These are phyloP conservation scores for Gynochthodes officinalis DNA, from an alignment of 257 asterid genomes.

Conservation along the genomic window DNA sequence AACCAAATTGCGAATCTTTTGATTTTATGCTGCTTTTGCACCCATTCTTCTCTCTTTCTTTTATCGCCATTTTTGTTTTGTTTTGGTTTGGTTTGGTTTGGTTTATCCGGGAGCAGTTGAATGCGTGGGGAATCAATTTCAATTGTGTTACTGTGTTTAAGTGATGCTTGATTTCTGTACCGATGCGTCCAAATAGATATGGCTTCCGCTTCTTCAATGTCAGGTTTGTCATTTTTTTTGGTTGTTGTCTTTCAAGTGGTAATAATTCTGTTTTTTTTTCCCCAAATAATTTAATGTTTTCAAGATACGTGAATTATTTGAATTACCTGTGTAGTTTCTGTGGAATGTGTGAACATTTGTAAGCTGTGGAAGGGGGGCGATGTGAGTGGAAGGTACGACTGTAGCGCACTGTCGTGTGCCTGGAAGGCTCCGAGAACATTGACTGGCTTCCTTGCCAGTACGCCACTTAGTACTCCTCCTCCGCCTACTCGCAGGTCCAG, in stretches of 20 bases:
- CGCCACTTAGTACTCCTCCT: constrained; percentile 50
- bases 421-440: constrained; percentile 76
- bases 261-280: not conserved
- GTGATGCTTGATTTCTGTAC: constrained; percentile 35
- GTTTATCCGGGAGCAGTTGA: too few species aligned
- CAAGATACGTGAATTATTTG: not conserved
- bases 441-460: constrained; percentile 84
- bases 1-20: constrained; percentile 1
- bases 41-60: not conserved
- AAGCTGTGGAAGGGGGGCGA: constrained; percentile 82
- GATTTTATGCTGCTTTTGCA: constrained; percentile 11
- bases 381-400: constrained; percentile 59
- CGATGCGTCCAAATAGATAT: constrained; percentile 71
- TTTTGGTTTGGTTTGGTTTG: not conserved
- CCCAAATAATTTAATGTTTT: constrained; percentile 10
- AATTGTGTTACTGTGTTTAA: constrained; percentile 5
- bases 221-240: constrained; percentile 39
- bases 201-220: constrained; percentile 70
- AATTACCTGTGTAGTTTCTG: constrained; percentile 52
- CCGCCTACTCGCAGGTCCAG: constrained; percentile 30
- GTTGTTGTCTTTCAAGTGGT: constrained; percentile 3
- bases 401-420: constrained; percentile 71
- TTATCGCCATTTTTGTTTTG: not conserved
- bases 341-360: constrained; percentile 69
- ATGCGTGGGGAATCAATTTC: constrained; percentile 10